phyloP scores from a whole-genome alignment of 169 alveolate species.

The Eimeria necatrix region DNA sequence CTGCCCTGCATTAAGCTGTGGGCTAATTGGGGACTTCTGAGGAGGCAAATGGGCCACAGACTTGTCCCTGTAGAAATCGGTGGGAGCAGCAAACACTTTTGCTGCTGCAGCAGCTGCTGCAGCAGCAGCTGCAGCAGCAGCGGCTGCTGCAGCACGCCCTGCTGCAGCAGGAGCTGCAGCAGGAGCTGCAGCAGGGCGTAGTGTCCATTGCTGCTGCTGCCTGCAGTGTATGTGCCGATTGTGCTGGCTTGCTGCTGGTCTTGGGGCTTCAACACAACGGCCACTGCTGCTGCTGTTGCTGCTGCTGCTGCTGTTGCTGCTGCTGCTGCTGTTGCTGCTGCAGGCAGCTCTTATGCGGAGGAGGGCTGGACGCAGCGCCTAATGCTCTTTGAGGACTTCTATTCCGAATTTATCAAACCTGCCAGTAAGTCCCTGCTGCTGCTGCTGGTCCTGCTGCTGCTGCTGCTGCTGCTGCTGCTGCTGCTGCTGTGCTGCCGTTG shows the following conservation, averaged over 20 bases:
- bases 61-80: slow-evolving; percentile 19
- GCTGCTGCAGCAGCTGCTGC: not conserved
- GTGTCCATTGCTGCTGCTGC: not conserved
- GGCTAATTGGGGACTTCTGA: not conserved
- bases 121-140: slow-evolving; percentile 25
- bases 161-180: not conserved
- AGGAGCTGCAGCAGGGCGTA: not conserved
- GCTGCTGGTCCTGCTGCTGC: slow-evolving; percentile 5
- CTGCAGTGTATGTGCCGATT: not conserved
- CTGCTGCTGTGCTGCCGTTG: not conserved
- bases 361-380: slow-evolving; percentile 80
- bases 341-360: slow-evolving; percentile 75
- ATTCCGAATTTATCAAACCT: not conserved
- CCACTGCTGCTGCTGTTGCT: slow-evolving; percentile 44
- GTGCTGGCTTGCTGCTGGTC: not conserved
- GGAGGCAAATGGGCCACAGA: slow-evolving; percentile 13
- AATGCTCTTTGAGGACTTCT: slow-evolving; percentile 67
- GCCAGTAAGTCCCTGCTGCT: slow-evolving; percentile 8
- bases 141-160: not conserved
- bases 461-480: not conserved
- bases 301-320: slow-evolving; percentile 46
- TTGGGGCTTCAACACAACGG: not conserved
- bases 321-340: slow-evolving; percentile 72
- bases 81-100: not conserved
- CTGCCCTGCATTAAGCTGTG: slow-evolving; percentile 18